Base-by-base conservation (phyloP, 2,329 filamentous ascomycete species). In the Sporothrix pseudoabietina region DNA sequence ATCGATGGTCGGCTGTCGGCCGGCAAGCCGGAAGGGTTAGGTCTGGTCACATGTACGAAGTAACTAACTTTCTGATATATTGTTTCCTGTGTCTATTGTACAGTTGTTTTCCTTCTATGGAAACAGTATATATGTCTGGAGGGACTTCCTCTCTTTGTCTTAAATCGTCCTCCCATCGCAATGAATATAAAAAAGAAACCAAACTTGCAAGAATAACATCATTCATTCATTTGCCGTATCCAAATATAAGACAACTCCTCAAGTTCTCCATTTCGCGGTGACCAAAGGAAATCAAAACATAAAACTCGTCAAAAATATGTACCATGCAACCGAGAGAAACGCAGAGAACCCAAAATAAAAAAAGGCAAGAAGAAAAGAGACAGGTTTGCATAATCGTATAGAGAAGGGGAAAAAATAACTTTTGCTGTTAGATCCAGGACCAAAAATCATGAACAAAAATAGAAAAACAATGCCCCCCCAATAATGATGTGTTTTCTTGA, bases 151-250 rank as follows among this genome's bases (percentile, higher is more conserved):
- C 59, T 61, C 32, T 12, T 22, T 61, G 30, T 61, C 32, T 61
- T 57, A 3, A 4, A 30, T 44, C 41, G 59, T 9, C 22, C 59
- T 44, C 7, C 9, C 19, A 41, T 22, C 35, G 19, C 35, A 26
- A 63, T 14, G 12, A 63, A 35, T 30, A 57, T 10, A 14, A 12
- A 22, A 35, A 16, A 41, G 32, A 2, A 63, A 22, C 35, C 35
- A 7, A 44, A 12, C 35, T 10, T 4, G 8, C 4, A 47, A 30
- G 16, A n/a, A 8, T 16, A n/a, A 66, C 35, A 66, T 39, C 59
- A 44, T 44, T 44, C 59, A 30, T 66, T 66, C 61, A 41, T 44
- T 41, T 66, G n/a, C 39, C 39, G 10, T 66, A 19, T 47, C 39
- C 39, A 66, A 41, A 44, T 44, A 44, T 9, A 5, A 12, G 14